phyloP scores from a whole-genome alignment of 75 land plant genomes.

The Cupressus sempervirens region DNA sequence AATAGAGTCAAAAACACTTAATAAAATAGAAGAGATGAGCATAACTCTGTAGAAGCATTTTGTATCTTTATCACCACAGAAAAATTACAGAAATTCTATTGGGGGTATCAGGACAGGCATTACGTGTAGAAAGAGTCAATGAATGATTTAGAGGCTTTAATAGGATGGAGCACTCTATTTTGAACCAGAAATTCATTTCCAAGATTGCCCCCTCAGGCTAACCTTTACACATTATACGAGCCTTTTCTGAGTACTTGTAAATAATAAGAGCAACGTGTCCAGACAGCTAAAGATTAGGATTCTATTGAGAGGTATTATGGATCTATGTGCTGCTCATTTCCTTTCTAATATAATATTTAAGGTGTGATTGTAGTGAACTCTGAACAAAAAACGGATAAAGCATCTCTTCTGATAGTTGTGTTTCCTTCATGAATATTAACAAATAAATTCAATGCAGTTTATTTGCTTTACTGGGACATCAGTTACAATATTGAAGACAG shows the following conservation, averaged over 20 bases:
- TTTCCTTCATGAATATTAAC: not conserved
- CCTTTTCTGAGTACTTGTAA: not conserved
- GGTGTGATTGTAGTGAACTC: not conserved
- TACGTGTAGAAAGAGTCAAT: not conserved
- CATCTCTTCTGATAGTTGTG: not conserved
- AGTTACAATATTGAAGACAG: not conserved
- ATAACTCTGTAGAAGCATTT: not conserved
- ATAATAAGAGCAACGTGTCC: not conserved
- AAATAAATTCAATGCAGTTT: not conserved
- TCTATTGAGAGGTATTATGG: not conserved
- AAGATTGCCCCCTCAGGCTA: not conserved
- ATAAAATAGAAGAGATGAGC: not conserved
- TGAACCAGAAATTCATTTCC: not conserved
- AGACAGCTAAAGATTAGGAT: not conserved
- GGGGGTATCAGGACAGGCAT: not conserved
- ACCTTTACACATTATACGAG: not conserved
- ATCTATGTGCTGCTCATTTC: not conserved
- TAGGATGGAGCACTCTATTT: not conserved
- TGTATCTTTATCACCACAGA: not conserved
- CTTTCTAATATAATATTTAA: not conserved
- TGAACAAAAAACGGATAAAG: not conserved
- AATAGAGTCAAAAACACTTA: not conserved
- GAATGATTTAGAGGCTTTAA: not conserved
- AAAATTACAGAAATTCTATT: not conserved
- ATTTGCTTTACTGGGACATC: not conserved